These are phyloP conservation scores for Melaleuca quinquenervia DNA, from an alignment of 345 rosid species.

Conservation along the genomic window DNA sequence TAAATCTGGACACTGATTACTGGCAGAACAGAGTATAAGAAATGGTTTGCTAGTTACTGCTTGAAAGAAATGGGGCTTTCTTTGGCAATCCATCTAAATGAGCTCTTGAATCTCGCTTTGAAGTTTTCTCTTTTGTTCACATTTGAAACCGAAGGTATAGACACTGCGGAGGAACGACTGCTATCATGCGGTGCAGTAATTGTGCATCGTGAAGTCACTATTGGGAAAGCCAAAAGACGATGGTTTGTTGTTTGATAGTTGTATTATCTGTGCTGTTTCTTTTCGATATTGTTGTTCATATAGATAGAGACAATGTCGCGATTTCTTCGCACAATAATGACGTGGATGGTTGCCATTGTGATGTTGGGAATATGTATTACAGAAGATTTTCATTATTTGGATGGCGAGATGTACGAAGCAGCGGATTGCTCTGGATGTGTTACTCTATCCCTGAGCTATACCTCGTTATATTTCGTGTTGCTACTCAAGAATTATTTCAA, in stretches of 20 bases:
- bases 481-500: background rate
- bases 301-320: accelerated
- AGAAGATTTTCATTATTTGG: background rate
- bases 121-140: background rate
- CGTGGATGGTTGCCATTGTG: background rate
- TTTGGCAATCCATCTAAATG: background rate
- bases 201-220: background rate
- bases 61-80: background rate
- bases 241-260: too few relatives aligned
- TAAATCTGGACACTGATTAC: conserved; percentile 9
- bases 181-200: accelerated
- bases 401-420: background rate
- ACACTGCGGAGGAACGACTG: too few relatives aligned
- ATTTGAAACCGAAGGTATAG: too few relatives aligned
- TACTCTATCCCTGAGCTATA: background rate
- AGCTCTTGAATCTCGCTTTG: background rate
- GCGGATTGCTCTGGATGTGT: background rate
- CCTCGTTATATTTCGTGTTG: background rate
- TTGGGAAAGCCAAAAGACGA: background rate
- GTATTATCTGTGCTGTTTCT: too few relatives aligned
- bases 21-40: background rate
- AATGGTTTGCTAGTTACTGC: background rate
- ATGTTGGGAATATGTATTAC: background rate
- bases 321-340: background rate
- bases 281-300: background rate